Evolutionary conservation across 306 rosid species (phyloP), one percentile per base, ranked within the genome.

Genomic region (Quercus parvula): DNA sequence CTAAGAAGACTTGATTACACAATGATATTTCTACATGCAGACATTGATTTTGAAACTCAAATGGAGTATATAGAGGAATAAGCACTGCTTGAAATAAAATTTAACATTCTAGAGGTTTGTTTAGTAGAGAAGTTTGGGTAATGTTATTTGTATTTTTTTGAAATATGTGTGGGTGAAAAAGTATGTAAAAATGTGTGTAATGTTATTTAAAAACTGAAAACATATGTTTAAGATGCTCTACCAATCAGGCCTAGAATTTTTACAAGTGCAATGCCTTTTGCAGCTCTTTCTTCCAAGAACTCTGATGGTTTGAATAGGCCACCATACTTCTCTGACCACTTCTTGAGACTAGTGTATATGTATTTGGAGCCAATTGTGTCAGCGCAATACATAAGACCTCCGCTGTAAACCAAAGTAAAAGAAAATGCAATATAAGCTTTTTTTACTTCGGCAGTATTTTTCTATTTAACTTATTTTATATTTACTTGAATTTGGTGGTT

Each of bases 351-450:
- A 55, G 78, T 35, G 79, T 96, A 93, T 33, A 96, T 55, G 84
- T 89, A 94, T 73, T 93, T 87, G 38, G 96, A 88, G 56, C 97
- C 99, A 58, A 96, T 90, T 81, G 83, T 24, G 80, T 93, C 98
- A 55, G 89, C 98, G 98, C 99, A 96, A 72, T 80, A 88, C 33
- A 96, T 90, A 88, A 93, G 74, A 76, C 97, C 99, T 20, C 98
- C 99, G 75, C 98, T 95, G 91, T 87, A 83, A 76, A 12, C 54
- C 28, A 75, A 22, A 75, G 13, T 46, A 61, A 54, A 79, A 66
- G 81, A 84, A 49, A 56, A 75, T 10, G 63, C 59, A 55, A 68
- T 44, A 7, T 38, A 38, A 7, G 44, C 10, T 38, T 35, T 6
- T 31, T 33, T 33, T 5, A 35, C 0, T 38, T 6, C 2, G 44